Conservation (phyloP, 148 eudicot species). For the Vaccinium myrtillus region DNA sequence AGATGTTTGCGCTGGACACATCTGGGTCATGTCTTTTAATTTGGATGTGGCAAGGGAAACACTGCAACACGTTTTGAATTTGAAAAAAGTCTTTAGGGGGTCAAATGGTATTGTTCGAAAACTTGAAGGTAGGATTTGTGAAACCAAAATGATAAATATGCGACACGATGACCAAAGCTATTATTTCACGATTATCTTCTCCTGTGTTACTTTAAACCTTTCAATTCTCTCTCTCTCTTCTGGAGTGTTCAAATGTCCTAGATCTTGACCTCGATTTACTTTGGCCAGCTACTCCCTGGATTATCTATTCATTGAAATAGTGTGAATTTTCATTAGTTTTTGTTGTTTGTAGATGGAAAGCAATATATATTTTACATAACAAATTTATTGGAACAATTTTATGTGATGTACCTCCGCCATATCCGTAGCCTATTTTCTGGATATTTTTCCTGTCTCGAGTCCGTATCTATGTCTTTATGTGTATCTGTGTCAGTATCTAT, state of each 20-base stretch:
- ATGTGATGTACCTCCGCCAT: background rate
- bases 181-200: background rate
- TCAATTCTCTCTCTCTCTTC: background rate
- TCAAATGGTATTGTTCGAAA: background rate
- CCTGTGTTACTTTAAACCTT: background rate
- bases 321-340: background rate
- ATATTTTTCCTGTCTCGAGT: background rate
- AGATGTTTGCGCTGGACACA: background rate
- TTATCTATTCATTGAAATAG: background rate
- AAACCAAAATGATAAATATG: background rate
- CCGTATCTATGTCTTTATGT: background rate
- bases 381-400: background rate
- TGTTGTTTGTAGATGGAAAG: background rate
- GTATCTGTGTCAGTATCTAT: background rate
- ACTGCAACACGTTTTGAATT: background rate
- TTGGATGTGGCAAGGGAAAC: constrained; percentile 1
- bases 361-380: background rate
- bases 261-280: background rate
- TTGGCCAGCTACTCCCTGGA: background rate
- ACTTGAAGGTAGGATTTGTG: background rate
- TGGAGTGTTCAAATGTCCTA: background rate
- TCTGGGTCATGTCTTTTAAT: background rate
- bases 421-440: background rate
- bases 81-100: background rate
- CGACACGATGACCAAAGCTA: background rate